A percentile compares a stretch with the other conserved stretches of the same genome.
Conservation (phyloP, 2,329 filamentous ascomycete genomes). For the Alternaria alternata region DNA sequence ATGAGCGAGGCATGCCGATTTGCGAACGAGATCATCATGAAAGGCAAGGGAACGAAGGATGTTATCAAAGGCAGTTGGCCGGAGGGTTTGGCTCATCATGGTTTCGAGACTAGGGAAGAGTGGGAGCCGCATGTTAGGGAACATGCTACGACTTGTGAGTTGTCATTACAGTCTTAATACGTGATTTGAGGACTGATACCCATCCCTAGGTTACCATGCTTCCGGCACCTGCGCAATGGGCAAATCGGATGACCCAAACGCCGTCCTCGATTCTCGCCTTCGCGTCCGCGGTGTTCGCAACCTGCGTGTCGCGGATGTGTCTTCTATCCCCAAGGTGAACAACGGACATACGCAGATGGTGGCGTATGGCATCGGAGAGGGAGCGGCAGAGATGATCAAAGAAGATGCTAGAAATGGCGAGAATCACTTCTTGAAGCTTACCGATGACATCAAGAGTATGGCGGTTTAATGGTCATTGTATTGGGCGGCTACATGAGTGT, state of each 20-base stretch:
- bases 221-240: constrained; percentile 68
- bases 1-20: constrained; percentile 66
- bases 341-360: constrained; percentile 49
- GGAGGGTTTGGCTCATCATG: constrained; percentile 60
- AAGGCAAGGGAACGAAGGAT: constrained; percentile 65
- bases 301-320: constrained; percentile 41
- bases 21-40: constrained; percentile 67
- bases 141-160: constrained; percentile 67
- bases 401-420: constrained; percentile 27
- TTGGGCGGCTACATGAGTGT: background rate
- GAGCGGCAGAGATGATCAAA: constrained; percentile 44
- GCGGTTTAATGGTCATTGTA: background rate
- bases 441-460: constrained; percentile 3
- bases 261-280: constrained; percentile 50
- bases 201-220: constrained; percentile 56
- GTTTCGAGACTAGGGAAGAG: constrained; percentile 62
- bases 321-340: constrained; percentile 36
- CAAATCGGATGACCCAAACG: constrained; percentile 35
- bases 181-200: background rate
- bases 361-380: constrained; percentile 46
- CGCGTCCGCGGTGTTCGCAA: constrained; percentile 35
- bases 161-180: background rate
- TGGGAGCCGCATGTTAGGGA: constrained; percentile 67
- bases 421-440: constrained; percentile 17
- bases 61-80: constrained; percentile 70